A percentile compares a stretch with the other conserved stretches of the same genome.
Evolutionary conservation across 306 rosid species (phyloP).

Genomic region (Calophaca sinica): DNA sequence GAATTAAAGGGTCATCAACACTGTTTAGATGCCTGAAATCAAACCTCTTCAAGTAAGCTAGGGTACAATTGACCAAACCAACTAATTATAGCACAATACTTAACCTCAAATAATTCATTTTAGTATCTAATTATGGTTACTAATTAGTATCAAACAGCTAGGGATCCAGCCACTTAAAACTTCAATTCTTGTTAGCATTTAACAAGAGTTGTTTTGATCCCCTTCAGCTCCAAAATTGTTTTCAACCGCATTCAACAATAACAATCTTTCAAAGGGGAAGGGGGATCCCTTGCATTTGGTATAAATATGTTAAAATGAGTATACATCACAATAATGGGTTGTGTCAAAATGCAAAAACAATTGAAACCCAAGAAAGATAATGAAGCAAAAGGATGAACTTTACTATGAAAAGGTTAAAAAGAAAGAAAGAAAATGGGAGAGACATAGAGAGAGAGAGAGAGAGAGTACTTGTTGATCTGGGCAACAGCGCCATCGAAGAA

Average conservation of each 20-base stretch:
- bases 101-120: slow-evolving; percentile 10
- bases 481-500: slow-evolving; percentile 96
- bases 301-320: neutral
- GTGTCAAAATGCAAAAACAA: slow-evolving; percentile 19
- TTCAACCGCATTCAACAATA: no score
- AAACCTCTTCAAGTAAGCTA: slow-evolving; percentile 20
- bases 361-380: slow-evolving; percentile 6
- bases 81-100: neutral
- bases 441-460: neutral
- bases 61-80: slow-evolving; percentile 24
- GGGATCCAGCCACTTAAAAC: slow-evolving; percentile 21
- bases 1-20: slow-evolving; percentile 81
- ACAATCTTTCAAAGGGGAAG: neutral
- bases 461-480: slow-evolving; percentile 91
- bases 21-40: slow-evolving; percentile 66
- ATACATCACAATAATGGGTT: neutral
- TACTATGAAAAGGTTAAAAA: neutral
- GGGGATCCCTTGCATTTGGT: neutral
- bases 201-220: neutral
- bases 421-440: neutral
- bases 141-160: neutral
- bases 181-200: neutral
- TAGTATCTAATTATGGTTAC: neutral
- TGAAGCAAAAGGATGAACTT: slow-evolving; percentile 15
- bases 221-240: no score